A percentile compares a stretch with the other conserved stretches of the same genome.
Conservation (phyloP, 2,329 filamentous ascomycete genomes). For the Neonectria faginata region DNA sequence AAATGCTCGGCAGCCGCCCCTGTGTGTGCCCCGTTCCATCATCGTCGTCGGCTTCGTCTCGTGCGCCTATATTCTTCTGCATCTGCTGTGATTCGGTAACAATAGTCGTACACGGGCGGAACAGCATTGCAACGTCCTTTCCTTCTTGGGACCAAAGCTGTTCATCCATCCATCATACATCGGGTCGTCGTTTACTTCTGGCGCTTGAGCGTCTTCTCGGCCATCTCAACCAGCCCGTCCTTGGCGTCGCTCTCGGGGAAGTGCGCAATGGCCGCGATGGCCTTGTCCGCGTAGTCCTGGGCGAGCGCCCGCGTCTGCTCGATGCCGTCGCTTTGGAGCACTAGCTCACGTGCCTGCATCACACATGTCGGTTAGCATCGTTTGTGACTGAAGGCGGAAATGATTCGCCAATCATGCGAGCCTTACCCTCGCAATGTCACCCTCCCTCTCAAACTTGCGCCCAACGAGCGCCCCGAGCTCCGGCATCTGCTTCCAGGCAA, state of each 20-base stretch:
- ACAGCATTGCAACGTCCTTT: constrained; percentile 5
- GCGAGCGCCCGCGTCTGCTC: constrained; percentile 92
- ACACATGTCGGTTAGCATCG: constrained; percentile 39
- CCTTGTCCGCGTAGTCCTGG: constrained; percentile 89
- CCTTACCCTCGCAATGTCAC: constrained; percentile 85
- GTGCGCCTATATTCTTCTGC: not conserved
- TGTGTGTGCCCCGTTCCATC: constrained; percentile 3
- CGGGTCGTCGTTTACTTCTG: constrained; percentile 73
- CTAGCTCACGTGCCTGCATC: constrained; percentile 83
- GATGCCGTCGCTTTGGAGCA: constrained; percentile 85
- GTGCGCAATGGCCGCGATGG: constrained; percentile 81
- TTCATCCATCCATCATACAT: constrained; percentile 11
- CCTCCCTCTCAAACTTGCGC: constrained; percentile 85
- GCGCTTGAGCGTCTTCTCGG: constrained; percentile 88
- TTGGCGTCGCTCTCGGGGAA: constrained; percentile 98
- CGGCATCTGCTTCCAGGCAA: constrained; percentile 91
- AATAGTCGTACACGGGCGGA: constrained; percentile 30
- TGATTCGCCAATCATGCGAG: constrained; percentile 34
- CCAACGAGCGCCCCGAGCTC: constrained; percentile 90
- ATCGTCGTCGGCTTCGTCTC: constrained; percentile 2
- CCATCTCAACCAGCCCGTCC: constrained; percentile 91
- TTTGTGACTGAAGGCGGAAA: constrained; percentile 12
- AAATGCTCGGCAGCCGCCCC: constrained; percentile 21
- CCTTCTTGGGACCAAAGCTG: not conserved
- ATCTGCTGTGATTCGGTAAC: constrained; percentile 30